Base-by-base conservation (phyloP, 2,329 filamentous ascomycete genomes). In the Curvularia spicifera region DNA sequence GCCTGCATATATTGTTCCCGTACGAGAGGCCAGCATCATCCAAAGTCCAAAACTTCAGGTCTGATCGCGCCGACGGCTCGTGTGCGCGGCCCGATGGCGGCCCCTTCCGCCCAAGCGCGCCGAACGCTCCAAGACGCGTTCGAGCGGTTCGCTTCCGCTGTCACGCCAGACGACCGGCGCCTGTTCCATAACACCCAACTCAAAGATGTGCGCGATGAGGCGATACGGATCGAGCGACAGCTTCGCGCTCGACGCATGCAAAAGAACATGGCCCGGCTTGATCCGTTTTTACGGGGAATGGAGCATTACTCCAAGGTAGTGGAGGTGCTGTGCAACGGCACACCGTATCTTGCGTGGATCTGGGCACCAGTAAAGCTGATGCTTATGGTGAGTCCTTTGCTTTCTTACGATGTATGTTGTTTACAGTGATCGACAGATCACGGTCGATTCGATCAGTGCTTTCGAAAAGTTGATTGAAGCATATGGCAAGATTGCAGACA, bases 261-360 rank as follows among this genome's bases (percentile, higher is more conserved):
- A 0, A 71, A 77, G 1, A 81, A 81, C 29, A 78, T 82, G 73
- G 69, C 72, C 0, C 76, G 81, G 0, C 69, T 83, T 0, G 65
- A 75, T 52, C 78, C 79, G 0, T 68, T 83, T 0, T 76, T 84
- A 28, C 56, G 56, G 0, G 79, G 76, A 0, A 55, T 83, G 0
- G 74, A 78, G 39, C 71, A 79, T 33, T 70, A 0, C 22, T 48
- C 51, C 33, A 54, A 42, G 44, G 51, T 42, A 5, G 68, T 83
- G 0, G 80, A 82, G 2, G 68, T 78, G 0, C 55, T 82, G 0
- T 83, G 81, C 57, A 80, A 82, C 35, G 80, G 80, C 0, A 83
- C 79, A 0, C 77, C 76, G 0, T 83, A 74, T 56, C 44, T 83
- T 0, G 70, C 78, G 0, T 82, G 76, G 75, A 65, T 82, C 0